Conservation (phyloP, 1,284 basidiomycete species). For the Cryptococcus neoformans region DNA sequence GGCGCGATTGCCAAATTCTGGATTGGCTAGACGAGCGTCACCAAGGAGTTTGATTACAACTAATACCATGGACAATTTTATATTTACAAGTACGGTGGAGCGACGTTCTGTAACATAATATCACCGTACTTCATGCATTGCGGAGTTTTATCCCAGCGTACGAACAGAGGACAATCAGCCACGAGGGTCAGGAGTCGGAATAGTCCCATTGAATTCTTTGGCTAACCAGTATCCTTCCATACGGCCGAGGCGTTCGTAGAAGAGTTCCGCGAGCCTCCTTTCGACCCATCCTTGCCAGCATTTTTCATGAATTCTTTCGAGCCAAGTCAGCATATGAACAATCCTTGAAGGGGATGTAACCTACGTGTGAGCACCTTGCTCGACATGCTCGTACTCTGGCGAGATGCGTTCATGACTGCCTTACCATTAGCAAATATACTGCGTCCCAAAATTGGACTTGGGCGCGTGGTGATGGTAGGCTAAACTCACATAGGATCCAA, state of each 20-base stretch:
- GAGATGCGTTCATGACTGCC: no score
- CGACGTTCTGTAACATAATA: background rate
- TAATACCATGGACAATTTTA: background rate
- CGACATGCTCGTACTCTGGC: no score
- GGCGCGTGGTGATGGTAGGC: no score
- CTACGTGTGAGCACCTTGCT: no score
- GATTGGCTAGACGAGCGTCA: constrained; percentile 27
- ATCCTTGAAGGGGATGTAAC: no score
- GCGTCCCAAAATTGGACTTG: no score
- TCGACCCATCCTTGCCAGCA: constrained; percentile 4
- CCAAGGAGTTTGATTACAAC: background rate
- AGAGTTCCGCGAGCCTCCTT: constrained; percentile 4
- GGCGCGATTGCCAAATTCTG: constrained; percentile 42
- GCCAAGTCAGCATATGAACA: background rate
- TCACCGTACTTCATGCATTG: background rate
- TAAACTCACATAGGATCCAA: no score
- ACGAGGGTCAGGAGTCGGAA: background rate
- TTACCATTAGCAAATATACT: no score
- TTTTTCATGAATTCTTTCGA: constrained; percentile 10
- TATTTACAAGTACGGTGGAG: background rate
- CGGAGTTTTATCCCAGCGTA: background rate
- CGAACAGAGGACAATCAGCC: background rate
- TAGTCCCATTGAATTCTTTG: background rate
- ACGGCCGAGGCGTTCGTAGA: constrained; percentile 9
- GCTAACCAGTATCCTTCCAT: constrained; percentile 12